Conservation (phyloP, 2,329 filamentous ascomycete genomes). For the Parastagonospora nodorum region DNA sequence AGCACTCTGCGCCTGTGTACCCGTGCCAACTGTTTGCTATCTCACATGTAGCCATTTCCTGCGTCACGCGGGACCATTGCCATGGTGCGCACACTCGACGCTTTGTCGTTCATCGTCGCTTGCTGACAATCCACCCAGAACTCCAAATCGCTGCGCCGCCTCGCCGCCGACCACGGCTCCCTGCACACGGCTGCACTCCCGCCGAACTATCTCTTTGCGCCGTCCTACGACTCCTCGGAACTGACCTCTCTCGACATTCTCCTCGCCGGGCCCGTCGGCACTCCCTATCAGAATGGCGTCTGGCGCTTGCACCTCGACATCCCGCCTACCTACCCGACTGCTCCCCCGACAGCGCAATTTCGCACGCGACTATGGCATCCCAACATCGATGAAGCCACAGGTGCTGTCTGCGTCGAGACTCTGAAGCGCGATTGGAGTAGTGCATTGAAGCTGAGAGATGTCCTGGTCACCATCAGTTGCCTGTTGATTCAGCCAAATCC, state of each 20-base stretch:
- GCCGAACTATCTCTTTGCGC: conserved; percentile 65
- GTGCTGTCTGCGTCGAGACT: conserved; percentile 68
- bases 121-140: conserved; percentile 43
- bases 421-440: conserved; percentile 67
- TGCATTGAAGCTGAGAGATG: conserved; percentile 62
- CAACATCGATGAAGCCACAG: conserved; percentile 66
- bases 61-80: too few species aligned
- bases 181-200: conserved; percentile 62
- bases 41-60: too few species aligned
- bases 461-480: conserved; percentile 64
- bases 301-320: conserved; percentile 66
- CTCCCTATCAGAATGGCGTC: conserved; percentile 63
- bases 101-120: too few species aligned
- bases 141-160: conserved; percentile 59
- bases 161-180: conserved; percentile 63
- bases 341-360: conserved; percentile 63
- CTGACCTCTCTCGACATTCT: conserved; percentile 63
- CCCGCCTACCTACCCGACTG: conserved; percentile 60
- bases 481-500: conserved; percentile 68
- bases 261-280: conserved; percentile 63
- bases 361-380: conserved; percentile 67
- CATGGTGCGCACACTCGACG: too few species aligned
- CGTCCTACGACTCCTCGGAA: conserved; percentile 53
- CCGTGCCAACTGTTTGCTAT: too few species aligned
- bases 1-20: too few species aligned